Base-by-base conservation (phyloP, 495 filamentous ascomycete species). In the Pseudotulostoma volvatum region DNA sequence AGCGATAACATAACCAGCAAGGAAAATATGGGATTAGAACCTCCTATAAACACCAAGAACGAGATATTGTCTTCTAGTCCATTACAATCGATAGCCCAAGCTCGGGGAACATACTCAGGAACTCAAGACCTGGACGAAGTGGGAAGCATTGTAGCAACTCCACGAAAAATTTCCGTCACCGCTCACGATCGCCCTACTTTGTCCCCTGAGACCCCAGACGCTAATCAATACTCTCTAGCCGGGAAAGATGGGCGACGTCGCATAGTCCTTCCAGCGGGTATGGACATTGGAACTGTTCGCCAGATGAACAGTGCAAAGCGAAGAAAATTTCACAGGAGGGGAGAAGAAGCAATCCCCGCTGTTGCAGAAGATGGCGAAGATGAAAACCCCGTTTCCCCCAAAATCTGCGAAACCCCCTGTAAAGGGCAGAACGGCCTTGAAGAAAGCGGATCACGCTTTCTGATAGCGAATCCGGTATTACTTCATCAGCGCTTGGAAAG, bases 81-180 rank as follows among this genome's bases (percentile, higher is more conserved):
- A 17, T 7, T 48, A 47, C 70, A 38, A 60, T 71, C 44, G 5
- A 28, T 28, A 11, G 5, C 23, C 5, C 23, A 11, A 5, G 23
- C 5, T 28, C 5, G 11, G 11, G 23, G 5, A 11, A 28, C 23
- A 5, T 28, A 28, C 2, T 7, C 44, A 20, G 52, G 54, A 20
- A 85, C 78, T 38, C 67, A 84, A 21, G 83, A 90, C 53, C 63
- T 88, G 8, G 82, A 90, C 55, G 74, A 79, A 37, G 68, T 80
- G 35, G 74, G 72, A 16, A 53, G 59, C 34, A 64, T 55, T 39
- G 63, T 81, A 19, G 61, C 63, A 9, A 88, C 84, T 1, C 83
- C 84, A 1, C 74, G 68, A 8, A 68, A 63, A 44, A 79, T 75
- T 43, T 50, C 30, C 7, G 9, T 9, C 23, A 30, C 32, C 11